A percentile compares a stretch with the other conserved stretches of the same genome.
phyloP scores from a whole-genome alignment of 805 yeast species.

The Kodamaea nitidulidarum region DNA sequence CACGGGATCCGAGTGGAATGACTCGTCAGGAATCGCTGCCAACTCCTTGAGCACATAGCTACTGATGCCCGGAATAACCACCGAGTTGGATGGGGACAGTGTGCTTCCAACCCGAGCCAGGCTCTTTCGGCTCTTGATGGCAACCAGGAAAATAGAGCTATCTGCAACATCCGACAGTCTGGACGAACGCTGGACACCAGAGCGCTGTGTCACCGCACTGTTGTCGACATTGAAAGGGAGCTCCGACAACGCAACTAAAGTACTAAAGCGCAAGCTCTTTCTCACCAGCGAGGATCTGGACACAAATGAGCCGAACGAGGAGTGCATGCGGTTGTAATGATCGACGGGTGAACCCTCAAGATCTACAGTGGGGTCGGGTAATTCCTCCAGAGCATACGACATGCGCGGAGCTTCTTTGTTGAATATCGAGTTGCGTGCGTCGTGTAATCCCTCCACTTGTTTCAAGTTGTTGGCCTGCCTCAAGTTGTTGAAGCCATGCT shows the following conservation, averaged over 20 bases:
- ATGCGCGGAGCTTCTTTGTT: too few species aligned
- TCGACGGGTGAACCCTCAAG: not conserved
- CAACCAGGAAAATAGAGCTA: conserved; percentile 34
- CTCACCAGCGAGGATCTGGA: conserved; percentile 19
- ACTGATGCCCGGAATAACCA: conserved; percentile 55
- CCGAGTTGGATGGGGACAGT: conserved; percentile 18
- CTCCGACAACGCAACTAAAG: conserved; percentile 37
- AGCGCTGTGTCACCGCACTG: conserved; percentile 10
- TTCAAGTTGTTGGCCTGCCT: conserved; percentile 19
- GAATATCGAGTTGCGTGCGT: too few species aligned
- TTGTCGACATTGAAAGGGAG: conserved; percentile 26
- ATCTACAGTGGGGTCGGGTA: not conserved
- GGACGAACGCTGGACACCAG: conserved; percentile 15
- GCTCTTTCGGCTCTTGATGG: conserved; percentile 18
- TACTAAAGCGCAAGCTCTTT: conserved; percentile 34
- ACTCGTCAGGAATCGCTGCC: conserved; percentile 82
- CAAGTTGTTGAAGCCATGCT: conserved; percentile 46
- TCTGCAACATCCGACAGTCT: conserved; percentile 28
- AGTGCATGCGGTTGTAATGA: not conserved
- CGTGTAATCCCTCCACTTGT: too few species aligned
- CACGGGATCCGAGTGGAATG: conserved; percentile 63
- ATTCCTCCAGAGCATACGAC: not conserved
- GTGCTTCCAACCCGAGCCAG: conserved; percentile 13
- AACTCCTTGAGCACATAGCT: conserved; percentile 48
- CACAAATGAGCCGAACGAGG: conserved; percentile 13